Percentiles rank a stretch among this genome's conserved stretches.
Evolutionary conservation across 768 basidiomycete species (phyloP).

Genomic region (Amanita rimosa): DNA sequence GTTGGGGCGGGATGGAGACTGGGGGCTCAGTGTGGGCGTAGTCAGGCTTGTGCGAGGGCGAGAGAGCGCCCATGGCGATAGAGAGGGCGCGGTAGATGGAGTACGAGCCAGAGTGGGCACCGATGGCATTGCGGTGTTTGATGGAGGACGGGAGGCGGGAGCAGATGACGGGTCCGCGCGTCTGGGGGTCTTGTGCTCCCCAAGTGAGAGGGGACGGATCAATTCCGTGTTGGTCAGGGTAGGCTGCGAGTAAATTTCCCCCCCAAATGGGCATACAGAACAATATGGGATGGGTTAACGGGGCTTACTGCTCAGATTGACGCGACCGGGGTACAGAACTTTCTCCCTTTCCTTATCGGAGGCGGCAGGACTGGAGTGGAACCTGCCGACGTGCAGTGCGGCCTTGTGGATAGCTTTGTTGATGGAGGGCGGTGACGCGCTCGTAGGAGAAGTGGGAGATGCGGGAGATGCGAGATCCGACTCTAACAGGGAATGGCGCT

Average conservation of each 20-base stretch:
- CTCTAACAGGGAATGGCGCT: conserved; percentile 11
- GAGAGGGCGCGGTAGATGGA: conserved; percentile 90
- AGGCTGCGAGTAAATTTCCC: conserved; percentile 30
- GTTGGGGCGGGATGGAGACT: conserved; percentile 64
- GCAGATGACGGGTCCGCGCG: conserved; percentile 82
- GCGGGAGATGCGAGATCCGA: conserved; percentile 19
- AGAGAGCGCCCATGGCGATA: conserved; percentile 80
- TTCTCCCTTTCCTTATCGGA: conserved; percentile 62
- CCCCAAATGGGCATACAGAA: neutral
- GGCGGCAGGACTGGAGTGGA: conserved; percentile 9
- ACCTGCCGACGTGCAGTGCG: conserved; percentile 12
- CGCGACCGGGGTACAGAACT: conserved; percentile 69
- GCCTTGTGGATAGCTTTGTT: conserved; percentile 13
- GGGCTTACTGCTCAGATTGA: conserved; percentile 70
- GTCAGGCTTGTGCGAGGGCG: conserved; percentile 73
- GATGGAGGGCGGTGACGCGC: conserved; percentile 8
- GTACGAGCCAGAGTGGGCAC: conserved; percentile 89
- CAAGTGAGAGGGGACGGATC: conserved; percentile 68
- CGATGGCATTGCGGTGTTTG: conserved; percentile 88
- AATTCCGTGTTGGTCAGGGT: conserved; percentile 91
- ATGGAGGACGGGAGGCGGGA: conserved; percentile 76
- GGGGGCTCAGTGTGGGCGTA: conserved; percentile 81
- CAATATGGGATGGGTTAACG: conserved; percentile 5
- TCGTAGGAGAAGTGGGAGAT: conserved; percentile 15
- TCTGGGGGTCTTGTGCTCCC: conserved; percentile 56